These are phyloP conservation scores for Spathaspora hagerdaliae DNA, from an alignment of 805 yeast genomes.

Conservation along the genomic window DNA sequence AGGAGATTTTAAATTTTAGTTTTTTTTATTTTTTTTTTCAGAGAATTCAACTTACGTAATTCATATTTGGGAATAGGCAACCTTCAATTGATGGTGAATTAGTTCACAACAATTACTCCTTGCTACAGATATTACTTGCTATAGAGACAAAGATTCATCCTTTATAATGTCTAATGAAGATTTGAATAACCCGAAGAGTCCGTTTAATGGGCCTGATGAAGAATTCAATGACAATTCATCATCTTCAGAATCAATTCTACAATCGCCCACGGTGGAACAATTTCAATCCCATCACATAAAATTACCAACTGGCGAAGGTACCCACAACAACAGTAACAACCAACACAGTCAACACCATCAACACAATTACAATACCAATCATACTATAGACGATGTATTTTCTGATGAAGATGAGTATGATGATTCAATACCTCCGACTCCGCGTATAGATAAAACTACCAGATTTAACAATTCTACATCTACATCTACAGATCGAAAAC, in stretches of 20 bases:
- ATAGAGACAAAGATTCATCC: too few relatives aligned
- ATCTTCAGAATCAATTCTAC: constrained; percentile 1
- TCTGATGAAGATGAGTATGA: constrained; percentile 6
- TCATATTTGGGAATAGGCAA: too few relatives aligned
- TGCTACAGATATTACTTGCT: too few relatives aligned
- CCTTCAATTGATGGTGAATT: too few relatives aligned
- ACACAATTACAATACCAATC: constrained; percentile 1
- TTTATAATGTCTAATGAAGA: constrained; percentile 1
- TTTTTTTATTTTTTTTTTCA: too few relatives aligned
- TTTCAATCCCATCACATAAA: neutral
- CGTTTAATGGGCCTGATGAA: constrained; percentile 8
- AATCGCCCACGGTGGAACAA: constrained; percentile 2
- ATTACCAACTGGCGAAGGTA: too few relatives aligned
- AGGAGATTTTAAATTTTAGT: too few relatives aligned
- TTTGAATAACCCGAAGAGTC: constrained; percentile 4
- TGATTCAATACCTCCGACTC: constrained; percentile 12
- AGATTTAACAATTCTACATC: constrained; percentile 4
- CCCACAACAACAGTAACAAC: too few relatives aligned
- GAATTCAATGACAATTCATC: constrained; percentile 4
- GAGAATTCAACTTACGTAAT: too few relatives aligned
- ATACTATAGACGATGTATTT: constrained; percentile 16
- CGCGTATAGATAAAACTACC: constrained; percentile 2
- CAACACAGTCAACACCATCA: neutral
- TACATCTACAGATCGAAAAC: constrained; percentile 14
- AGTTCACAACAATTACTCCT: too few relatives aligned